phyloP scores from a whole-genome alignment of 768 basidiomycete species.

The Boletus fagicola region DNA sequence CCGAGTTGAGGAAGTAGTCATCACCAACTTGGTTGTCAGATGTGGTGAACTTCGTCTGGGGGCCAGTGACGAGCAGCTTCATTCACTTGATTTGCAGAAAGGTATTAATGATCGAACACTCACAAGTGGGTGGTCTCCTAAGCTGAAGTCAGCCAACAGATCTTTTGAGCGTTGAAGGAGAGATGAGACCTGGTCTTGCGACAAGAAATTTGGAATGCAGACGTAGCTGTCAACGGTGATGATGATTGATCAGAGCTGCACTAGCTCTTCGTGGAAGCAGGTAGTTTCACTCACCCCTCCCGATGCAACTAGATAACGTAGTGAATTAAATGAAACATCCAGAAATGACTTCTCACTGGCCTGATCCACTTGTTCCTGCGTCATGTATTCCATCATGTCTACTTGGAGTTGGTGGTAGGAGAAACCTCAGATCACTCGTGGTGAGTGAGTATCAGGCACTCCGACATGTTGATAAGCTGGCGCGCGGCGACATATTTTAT shows the following conservation, averaged over 20 bases:
- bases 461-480: neutral
- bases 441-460: neutral
- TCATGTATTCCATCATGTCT: conserved; percentile 43
- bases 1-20: conserved; percentile 88
- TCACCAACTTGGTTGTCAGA: conserved; percentile 79
- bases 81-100: neutral
- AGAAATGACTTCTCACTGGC: conserved; percentile 31
- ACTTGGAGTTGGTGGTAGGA: neutral
- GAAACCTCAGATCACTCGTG: neutral
- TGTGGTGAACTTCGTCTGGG: conserved; percentile 88
- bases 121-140: conserved; percentile 80
- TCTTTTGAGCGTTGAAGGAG: conserved; percentile 71
- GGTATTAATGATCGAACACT: conserved; percentile 18
- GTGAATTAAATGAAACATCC: neutral
- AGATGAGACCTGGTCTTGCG: conserved; percentile 49
- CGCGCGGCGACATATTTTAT: neutral
- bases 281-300: conserved; percentile 47
- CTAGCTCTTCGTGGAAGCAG: neutral
- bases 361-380: conserved; percentile 57
- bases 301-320: conserved; percentile 46
- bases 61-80: neutral
- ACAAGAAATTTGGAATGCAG: conserved; percentile 71
- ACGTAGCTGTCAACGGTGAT: conserved; percentile 57
- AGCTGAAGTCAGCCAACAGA: conserved; percentile 74
- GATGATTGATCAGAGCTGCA: neutral